Conservation (phyloP, 139 green algal species). For the Yamagishiella unicocca region DNA sequence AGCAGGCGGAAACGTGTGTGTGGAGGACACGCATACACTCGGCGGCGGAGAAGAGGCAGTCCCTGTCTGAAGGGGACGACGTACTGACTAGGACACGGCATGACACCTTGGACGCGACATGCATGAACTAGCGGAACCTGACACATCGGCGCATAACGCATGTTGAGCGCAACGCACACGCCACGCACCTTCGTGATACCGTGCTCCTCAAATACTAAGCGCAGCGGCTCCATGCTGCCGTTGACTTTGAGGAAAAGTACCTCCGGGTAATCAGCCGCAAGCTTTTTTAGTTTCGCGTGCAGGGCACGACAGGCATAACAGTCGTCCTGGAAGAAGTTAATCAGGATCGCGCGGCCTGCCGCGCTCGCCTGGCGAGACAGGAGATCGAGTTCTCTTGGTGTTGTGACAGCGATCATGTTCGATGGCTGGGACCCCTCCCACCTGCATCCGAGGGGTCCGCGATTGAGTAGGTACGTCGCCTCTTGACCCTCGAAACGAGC, state of each 20-base stretch:
- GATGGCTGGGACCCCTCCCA: constrained; percentile 25
- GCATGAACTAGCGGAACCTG: too few species aligned
- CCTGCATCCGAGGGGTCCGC: constrained; percentile 3
- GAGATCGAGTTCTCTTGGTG: not conserved
- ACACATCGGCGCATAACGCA: too few species aligned
- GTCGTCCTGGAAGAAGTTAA: constrained; percentile 72
- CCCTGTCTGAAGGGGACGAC: too few species aligned
- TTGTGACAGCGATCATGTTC: constrained; percentile 33
- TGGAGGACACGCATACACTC: too few species aligned
- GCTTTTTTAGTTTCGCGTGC: constrained; percentile 71
- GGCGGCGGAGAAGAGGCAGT: too few species aligned
- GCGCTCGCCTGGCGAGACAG: not conserved
- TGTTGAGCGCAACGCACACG: too few species aligned
- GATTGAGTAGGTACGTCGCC: too few species aligned
- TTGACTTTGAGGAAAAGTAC: constrained; percentile 77
- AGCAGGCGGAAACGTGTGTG: too few species aligned
- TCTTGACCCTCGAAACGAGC: too few species aligned
- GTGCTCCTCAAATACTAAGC: constrained; percentile 59
- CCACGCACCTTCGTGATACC: constrained; percentile 64
- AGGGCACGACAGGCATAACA: constrained; percentile 65
- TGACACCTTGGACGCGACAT: too few species aligned
- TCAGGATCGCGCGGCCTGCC: constrained; percentile 54
- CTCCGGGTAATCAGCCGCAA: constrained; percentile 67
- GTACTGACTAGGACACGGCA: too few species aligned
- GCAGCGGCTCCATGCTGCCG: constrained; percentile 51